These are phyloP conservation scores for Avicennia marina DNA, from an alignment of 257 asterid genomes.

Conservation along the genomic window DNA sequence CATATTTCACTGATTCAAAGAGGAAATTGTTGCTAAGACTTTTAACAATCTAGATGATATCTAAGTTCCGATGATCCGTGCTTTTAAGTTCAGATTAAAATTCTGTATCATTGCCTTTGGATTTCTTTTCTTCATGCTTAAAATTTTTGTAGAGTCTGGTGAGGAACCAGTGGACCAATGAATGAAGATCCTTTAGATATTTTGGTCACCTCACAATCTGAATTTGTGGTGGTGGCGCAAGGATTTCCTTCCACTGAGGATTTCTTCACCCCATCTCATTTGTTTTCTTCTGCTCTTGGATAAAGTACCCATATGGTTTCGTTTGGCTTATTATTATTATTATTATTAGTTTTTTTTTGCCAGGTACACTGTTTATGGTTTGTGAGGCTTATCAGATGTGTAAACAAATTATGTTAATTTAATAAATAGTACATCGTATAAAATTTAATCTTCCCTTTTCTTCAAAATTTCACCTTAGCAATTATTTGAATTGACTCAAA, in stretches of 20 bases:
- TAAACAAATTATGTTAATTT: too few species aligned
- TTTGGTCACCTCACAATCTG: slow-evolving; percentile 45
- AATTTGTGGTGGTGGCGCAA: slow-evolving; percentile 54
- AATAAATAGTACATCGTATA: too few species aligned
- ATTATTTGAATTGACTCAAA: too few species aligned
- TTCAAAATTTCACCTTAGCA: too few species aligned
- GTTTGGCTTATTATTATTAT: not conserved
- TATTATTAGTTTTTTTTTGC: not conserved
- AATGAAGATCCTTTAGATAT: slow-evolving; percentile 33
- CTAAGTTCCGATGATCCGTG: not conserved
- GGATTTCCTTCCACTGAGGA: slow-evolving; percentile 26
- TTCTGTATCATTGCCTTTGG: not conserved
- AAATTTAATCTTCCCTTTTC: too few species aligned
- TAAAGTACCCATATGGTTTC: slow-evolving; percentile 3
- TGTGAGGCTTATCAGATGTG: not conserved
- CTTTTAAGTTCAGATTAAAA: slow-evolving; percentile 9
- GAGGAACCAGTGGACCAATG: slow-evolving; percentile 30
- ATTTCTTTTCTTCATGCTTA: not conserved
- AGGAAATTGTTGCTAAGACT: slow-evolving; percentile 11
- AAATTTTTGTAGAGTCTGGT: slow-evolving; percentile 7
- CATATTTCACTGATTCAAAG: too few species aligned
- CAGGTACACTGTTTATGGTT: not conserved
- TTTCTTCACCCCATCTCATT: slow-evolving; percentile 45
- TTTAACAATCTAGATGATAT: not conserved
- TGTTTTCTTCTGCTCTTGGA: slow-evolving; percentile 23